Percentiles rank a stretch among this genome's conserved stretches.
Conservation (phyloP, 169 alveolate species). For the Eimeria mitis region DNA sequence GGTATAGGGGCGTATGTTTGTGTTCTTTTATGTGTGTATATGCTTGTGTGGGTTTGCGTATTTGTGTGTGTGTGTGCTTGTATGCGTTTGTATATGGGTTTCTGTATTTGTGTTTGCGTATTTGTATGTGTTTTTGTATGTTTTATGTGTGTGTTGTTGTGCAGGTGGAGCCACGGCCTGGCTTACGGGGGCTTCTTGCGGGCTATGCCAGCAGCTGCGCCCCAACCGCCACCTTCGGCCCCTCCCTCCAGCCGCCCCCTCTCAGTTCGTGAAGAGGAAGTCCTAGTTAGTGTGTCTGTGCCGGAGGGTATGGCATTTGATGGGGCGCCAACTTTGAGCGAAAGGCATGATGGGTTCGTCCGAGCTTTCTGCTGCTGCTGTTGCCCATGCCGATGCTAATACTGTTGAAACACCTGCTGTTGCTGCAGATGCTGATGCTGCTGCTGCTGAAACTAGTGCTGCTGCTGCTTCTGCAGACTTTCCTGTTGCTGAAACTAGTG, state of each 20-base stretch:
- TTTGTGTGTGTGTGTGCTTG: not conserved
- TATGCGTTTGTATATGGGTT: not conserved
- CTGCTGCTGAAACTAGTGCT: not conserved
- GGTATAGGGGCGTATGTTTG: not conserved
- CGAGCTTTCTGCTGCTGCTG: not conserved
- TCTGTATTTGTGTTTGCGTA: not conserved
- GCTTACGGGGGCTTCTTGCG: conserved; percentile 36
- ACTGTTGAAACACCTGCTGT: conserved; percentile 7
- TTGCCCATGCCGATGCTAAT: not conserved
- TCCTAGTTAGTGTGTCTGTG: not conserved
- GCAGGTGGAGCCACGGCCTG: conserved; percentile 55
- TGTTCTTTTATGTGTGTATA: not conserved
- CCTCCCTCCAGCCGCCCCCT: conserved; percentile 20
- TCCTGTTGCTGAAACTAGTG: not conserved
- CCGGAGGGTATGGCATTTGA: conserved; percentile 7
- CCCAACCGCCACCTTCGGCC: not conserved
- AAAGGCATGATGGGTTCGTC: conserved; percentile 17
- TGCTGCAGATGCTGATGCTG: not conserved
- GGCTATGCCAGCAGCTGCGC: not conserved
- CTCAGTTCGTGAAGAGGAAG: not conserved
- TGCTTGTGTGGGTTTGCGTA: not conserved
- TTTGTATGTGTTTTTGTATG: not conserved
- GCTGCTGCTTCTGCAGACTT: not conserved
- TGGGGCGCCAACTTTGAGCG: conserved; percentile 7
- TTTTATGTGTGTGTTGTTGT: not conserved